phyloP scores from a whole-genome alignment of 352 stramenopile species.

The Nothophytophthora sp. region DNA sequence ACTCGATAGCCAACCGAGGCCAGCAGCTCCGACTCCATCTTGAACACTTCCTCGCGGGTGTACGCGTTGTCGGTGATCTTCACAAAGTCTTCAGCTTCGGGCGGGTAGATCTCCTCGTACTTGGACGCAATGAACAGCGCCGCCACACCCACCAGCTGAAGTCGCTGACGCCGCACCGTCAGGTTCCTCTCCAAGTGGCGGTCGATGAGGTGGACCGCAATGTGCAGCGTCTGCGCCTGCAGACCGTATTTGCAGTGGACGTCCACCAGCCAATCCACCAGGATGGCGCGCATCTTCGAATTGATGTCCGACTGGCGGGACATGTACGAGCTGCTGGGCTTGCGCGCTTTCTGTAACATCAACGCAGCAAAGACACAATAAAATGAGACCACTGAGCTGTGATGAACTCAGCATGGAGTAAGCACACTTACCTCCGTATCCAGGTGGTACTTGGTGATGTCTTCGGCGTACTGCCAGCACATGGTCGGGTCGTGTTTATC shows the following conservation, averaged over 20 bases:
- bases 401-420: no score
- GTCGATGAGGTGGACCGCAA: slow-evolving; percentile 85
- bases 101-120: slow-evolving; percentile 98
- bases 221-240: slow-evolving; percentile 79
- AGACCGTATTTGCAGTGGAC: slow-evolving; percentile 87
- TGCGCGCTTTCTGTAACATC: slow-evolving; percentile 50
- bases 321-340: slow-evolving; percentile 76
- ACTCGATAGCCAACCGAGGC: slow-evolving; percentile 74
- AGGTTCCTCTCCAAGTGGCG: slow-evolving; percentile 74
- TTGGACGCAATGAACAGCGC: slow-evolving; percentile 97
- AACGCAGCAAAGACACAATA: slow-evolving; percentile 76
- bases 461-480: slow-evolving; percentile 84
- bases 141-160: slow-evolving; percentile 97
- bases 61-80: slow-evolving; percentile 98
- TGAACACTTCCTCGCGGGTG: slow-evolving; percentile 74
- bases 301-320: slow-evolving; percentile 97
- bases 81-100: slow-evolving; percentile 93
- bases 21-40: slow-evolving; percentile 83
- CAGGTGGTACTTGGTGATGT: slow-evolving; percentile 84
- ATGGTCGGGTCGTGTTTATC: slow-evolving; percentile 60
- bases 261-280: slow-evolving; percentile 99
- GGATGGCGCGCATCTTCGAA: slow-evolving; percentile 98
- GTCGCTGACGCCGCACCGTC: slow-evolving; percentile 73
- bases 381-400: no score
- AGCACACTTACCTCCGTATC: slow-evolving; percentile 60